These are phyloP conservation scores for Ustilago hordei DNA, from an alignment of 1,284 basidiomycete species.

Conservation along the genomic window DNA sequence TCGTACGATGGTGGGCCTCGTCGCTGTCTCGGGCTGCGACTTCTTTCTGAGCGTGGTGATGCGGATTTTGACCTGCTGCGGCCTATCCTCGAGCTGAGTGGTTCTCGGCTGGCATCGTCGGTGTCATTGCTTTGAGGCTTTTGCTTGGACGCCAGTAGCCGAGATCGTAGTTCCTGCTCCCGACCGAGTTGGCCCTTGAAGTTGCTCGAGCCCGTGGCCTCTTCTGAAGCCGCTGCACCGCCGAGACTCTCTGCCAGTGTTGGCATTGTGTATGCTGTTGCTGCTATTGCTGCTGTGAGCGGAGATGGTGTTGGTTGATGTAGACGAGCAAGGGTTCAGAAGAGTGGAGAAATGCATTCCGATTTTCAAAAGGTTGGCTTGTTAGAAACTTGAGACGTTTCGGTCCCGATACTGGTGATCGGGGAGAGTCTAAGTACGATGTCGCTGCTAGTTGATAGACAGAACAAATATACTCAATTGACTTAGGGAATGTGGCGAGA, in stretches of 20 bases:
- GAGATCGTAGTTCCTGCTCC: slow-evolving; percentile 38
- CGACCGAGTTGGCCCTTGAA: slow-evolving; percentile 9
- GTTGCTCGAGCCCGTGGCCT: background rate
- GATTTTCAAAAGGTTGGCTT: slow-evolving; percentile 12
- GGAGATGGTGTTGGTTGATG: background rate
- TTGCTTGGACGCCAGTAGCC: slow-evolving; percentile 36
- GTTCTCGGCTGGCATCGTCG: background rate
- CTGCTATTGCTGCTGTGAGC: slow-evolving; percentile 5
- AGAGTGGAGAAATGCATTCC: slow-evolving; percentile 15
- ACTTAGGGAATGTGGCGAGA: too few species aligned
- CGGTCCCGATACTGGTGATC: too few species aligned
- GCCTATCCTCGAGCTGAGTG: background rate
- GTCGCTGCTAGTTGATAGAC: too few species aligned
- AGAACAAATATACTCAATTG: too few species aligned
- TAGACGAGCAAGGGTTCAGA: background rate
- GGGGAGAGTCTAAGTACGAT: too few species aligned
- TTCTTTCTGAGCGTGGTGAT: slow-evolving; percentile 3
- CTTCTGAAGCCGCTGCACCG: slow-evolving; percentile 8
- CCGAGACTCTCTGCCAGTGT: slow-evolving; percentile 31
- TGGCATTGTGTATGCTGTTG: slow-evolving; percentile 22
- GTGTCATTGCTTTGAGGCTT: background rate
- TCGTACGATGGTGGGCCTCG: slow-evolving; percentile 33
- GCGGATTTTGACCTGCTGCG: slow-evolving; percentile 2
- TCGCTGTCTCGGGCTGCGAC: slow-evolving; percentile 19
- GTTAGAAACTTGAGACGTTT: too few species aligned